Evolutionary conservation across 305 asterid genomes (phyloP).

Genomic region (Striga hermonthica): DNA sequence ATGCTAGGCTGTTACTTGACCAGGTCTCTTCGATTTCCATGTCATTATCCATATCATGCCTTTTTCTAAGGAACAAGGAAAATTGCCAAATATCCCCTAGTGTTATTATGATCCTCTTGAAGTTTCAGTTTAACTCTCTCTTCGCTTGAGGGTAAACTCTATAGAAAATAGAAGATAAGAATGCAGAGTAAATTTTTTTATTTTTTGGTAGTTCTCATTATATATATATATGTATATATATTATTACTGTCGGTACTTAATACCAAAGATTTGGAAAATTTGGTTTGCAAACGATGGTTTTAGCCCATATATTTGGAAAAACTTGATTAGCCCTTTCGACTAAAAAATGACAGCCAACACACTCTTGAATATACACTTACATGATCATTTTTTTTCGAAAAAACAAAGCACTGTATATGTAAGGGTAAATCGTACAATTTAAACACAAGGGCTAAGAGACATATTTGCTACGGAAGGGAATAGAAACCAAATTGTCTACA

Average conservation of each 20-base stretch:
- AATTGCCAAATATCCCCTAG: neutral
- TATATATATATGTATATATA: neutral
- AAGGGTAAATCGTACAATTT: too few relatives aligned
- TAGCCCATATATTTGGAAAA: too few relatives aligned
- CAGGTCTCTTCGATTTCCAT: constrained; percentile 50
- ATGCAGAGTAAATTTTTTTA: neutral
- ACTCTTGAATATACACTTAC: too few relatives aligned
- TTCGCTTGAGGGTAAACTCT: neutral
- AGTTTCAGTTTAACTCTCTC: neutral
- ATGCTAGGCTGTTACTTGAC: constrained; percentile 68
- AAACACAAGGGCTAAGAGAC: too few relatives aligned
- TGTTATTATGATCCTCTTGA: neutral
- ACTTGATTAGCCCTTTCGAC: too few relatives aligned
- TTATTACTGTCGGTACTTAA: too few relatives aligned
- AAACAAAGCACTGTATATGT: too few relatives aligned
- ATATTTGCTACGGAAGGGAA: too few relatives aligned
- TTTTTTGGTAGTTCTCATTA: neutral
- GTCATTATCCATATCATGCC: constrained; percentile 13
- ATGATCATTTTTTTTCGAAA: too few relatives aligned
- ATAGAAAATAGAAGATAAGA: neutral
- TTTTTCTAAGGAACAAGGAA: neutral
- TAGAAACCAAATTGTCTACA: neutral
- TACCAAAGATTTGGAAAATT: too few relatives aligned
- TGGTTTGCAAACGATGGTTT: too few relatives aligned
- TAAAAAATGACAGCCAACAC: too few relatives aligned